These are phyloP conservation scores for Crithidia fasciculata DNA, from an alignment of 208 protist species.

Conservation along the genomic window DNA sequence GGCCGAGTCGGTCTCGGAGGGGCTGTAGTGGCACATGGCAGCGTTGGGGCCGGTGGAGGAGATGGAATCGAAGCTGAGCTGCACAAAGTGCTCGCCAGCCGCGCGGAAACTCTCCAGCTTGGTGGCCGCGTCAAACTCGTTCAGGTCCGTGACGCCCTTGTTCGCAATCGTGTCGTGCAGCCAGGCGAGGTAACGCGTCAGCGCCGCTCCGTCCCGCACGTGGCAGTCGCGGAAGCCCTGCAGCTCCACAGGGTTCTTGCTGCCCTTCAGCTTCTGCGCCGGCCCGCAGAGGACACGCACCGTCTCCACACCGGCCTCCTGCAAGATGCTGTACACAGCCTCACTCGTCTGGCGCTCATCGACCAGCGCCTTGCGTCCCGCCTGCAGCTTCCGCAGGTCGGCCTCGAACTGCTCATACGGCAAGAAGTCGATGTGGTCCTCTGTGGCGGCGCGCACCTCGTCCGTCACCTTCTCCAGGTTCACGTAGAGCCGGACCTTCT, in stretches of 20 bases:
- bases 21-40: slow-evolving; percentile 96
- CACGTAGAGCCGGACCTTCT: slow-evolving; percentile 46
- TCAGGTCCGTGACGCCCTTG: slow-evolving; percentile 69
- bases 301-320: slow-evolving; percentile 36
- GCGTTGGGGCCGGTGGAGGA: slow-evolving; percentile 89
- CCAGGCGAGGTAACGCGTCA: slow-evolving; percentile 94
- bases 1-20: slow-evolving; percentile 63
- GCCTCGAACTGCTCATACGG: slow-evolving; percentile 80
- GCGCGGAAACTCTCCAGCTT: slow-evolving; percentile 84
- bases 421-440: slow-evolving; percentile 49
- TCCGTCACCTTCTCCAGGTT: slow-evolving; percentile 36
- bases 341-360: slow-evolving; percentile 80
- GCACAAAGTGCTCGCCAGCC: slow-evolving; percentile 81
- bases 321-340: slow-evolving; percentile 54
- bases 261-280: slow-evolving; percentile 82
- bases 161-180: slow-evolving; percentile 72
- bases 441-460: slow-evolving; percentile 25
- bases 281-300: slow-evolving; percentile 65
- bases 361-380: slow-evolving; percentile 56
- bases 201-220: slow-evolving; percentile 91
- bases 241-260: slow-evolving; percentile 94
- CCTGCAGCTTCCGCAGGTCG: slow-evolving; percentile 45
- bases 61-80: slow-evolving; percentile 95
- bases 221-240: slow-evolving; percentile 93
- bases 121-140: slow-evolving; percentile 83